These are phyloP conservation scores for Dioscorea dumetorum DNA, from an alignment of 106 monocot species.

Conservation along the genomic window DNA sequence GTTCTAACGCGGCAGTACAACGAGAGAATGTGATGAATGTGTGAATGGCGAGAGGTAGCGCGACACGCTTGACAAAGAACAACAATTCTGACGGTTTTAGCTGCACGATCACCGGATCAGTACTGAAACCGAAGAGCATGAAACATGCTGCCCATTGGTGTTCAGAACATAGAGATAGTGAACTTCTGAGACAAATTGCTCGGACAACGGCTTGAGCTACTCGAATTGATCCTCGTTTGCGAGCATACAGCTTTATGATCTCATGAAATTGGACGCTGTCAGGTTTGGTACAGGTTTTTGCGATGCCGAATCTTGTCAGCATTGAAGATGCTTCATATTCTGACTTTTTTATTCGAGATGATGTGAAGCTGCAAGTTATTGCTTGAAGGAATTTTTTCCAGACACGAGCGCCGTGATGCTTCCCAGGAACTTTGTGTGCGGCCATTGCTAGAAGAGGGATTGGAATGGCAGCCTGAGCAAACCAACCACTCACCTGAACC, in stretches of 20 bases:
- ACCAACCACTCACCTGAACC: slow-evolving; percentile 80
- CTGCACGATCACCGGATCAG: slow-evolving; percentile 48
- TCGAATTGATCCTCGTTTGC: slow-evolving; percentile 37
- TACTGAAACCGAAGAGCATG: slow-evolving; percentile 64
- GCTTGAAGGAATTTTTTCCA: slow-evolving; percentile 38
- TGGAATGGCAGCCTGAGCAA: slow-evolving; percentile 63
- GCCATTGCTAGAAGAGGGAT: slow-evolving; percentile 61
- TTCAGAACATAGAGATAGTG: slow-evolving; percentile 47
- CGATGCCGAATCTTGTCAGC: slow-evolving; percentile 80
- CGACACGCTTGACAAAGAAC: slow-evolving; percentile 42
- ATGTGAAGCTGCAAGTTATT: slow-evolving; percentile 33
- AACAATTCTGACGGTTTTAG: slow-evolving; percentile 57
- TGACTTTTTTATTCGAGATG: slow-evolving; percentile 44
- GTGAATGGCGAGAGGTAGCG: slow-evolving; percentile 66
- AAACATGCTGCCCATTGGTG: slow-evolving; percentile 93
- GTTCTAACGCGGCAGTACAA: slow-evolving; percentile 73
- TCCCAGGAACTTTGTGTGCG: slow-evolving; percentile 64
- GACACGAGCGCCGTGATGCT: slow-evolving; percentile 19
- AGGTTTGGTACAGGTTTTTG: slow-evolving; percentile 40
- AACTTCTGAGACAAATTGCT: slow-evolving; percentile 51
- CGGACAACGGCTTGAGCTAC: slow-evolving; percentile 60
- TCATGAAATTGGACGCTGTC: slow-evolving; percentile 72
- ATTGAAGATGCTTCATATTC: slow-evolving; percentile 78
- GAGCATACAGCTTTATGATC: slow-evolving; percentile 62
- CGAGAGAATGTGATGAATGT: slow-evolving; percentile 73